Conservation (phyloP, 805 yeast species). For the Pichia rugopelliculosa region DNA sequence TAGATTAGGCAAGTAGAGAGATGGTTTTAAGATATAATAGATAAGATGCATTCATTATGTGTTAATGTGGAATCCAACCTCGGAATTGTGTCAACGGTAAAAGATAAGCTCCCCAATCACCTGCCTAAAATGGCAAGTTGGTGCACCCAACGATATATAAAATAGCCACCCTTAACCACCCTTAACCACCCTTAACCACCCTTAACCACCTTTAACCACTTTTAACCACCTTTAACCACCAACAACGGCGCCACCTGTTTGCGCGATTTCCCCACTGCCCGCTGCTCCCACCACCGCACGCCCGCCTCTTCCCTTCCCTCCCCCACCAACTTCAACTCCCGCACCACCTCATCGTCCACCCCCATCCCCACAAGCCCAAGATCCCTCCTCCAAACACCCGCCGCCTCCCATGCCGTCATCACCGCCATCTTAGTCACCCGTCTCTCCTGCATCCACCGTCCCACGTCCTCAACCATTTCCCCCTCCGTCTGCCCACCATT, state of each 20-base stretch:
- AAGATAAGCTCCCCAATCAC: too few relatives aligned
- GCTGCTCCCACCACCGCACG: neutral
- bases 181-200: neutral
- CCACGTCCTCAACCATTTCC: neutral
- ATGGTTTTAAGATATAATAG: too few relatives aligned
- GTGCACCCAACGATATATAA: too few relatives aligned
- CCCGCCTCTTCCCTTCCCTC: neutral
- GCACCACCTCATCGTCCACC: neutral
- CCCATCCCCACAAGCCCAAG: too few relatives aligned
- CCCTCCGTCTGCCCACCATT: neutral
- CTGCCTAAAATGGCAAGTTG: too few relatives aligned
- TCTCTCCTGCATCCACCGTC: neutral
- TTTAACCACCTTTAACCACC: too few relatives aligned
- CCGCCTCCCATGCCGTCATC: neutral
- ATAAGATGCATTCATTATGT: too few relatives aligned
- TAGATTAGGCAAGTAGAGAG: too few relatives aligned
- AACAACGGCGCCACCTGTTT: neutral
- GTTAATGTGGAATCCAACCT: too few relatives aligned
- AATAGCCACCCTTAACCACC: too few relatives aligned
- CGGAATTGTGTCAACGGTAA: too few relatives aligned
- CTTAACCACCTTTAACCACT: too few relatives aligned
- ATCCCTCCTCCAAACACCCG: neutral
- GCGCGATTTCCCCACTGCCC: neutral
- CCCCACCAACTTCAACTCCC: neutral
- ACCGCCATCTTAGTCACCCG: neutral